phyloP scores from a whole-genome alignment of 2,329 filamentous ascomycete species.

The Talaromyces sp. region DNA sequence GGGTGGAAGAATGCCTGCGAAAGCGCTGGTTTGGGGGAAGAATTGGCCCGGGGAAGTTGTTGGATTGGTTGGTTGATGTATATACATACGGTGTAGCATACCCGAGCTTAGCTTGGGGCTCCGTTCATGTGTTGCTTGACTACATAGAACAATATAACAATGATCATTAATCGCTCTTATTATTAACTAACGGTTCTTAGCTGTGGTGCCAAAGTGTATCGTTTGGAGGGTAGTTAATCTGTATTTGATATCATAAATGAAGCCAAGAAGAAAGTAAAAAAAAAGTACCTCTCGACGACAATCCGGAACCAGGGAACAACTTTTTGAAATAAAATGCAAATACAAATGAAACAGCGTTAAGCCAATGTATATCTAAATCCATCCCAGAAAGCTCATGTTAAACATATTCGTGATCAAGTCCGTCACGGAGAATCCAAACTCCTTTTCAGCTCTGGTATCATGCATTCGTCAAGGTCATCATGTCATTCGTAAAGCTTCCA shows the following conservation, averaged over 20 bases:
- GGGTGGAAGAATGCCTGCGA: constrained; percentile 71
- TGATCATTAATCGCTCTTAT: neutral
- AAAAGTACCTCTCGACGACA: too few relatives aligned
- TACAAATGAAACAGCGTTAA: constrained; percentile 5
- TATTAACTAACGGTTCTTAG: neutral
- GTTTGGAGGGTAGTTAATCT: neutral
- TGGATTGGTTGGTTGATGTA: constrained; percentile 60
- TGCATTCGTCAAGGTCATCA: neutral
- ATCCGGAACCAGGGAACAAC: neutral
- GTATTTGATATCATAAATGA: neutral
- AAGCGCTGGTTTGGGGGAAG: constrained; percentile 73
- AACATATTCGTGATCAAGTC: neutral
- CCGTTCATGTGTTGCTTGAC: too few relatives aligned
- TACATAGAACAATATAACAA: neutral
- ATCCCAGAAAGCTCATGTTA: neutral
- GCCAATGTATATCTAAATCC: neutral
- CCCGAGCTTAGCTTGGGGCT: neutral
- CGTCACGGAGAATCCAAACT: neutral
- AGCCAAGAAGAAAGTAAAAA: too few relatives aligned
- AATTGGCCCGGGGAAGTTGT: constrained; percentile 82
- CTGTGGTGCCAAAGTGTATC: neutral
- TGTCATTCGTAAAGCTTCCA: constrained; percentile 53
- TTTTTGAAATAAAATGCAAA: neutral
- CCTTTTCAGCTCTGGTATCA: neutral
- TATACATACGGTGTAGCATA: neutral